Evolutionary conservation across 768 basidiomycete genomes (phyloP), one percentile per base, ranked within the genome.

Genomic region (Pholiota molesta): DNA sequence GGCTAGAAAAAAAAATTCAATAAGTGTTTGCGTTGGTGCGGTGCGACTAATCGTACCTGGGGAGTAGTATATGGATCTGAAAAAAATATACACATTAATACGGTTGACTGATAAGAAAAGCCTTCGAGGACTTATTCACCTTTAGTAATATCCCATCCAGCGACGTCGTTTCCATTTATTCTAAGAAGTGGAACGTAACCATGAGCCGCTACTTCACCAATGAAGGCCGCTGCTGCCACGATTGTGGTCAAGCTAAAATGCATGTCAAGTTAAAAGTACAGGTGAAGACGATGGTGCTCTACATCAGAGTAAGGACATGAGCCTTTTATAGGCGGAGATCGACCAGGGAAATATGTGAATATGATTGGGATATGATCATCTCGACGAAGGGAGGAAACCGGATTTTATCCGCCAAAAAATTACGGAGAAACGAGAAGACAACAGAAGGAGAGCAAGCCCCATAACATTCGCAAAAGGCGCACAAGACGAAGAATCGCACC

Each of bases 101-200:
- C 40, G 42, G 37, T 11, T 17, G 56, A 35, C 37, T 33, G n/a
- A n/a, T n/a, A 33, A 40, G n/a, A 45, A 55, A 2, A 23, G 53
- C 33, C 49, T 14, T 13, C 5, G 19, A 49, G 7, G 6, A 29
- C 13, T 9, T 16, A 26, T 49, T 49, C 28, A 71, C 75, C 74
- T 62, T 65, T 76, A 45, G 29, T 68, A 16, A 76, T 66, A 52
- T 78, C 71, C 75, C 77, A 78, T n/a, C 76, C 76, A 9, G 70
- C 65, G 54, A 77, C 69, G 44, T 66, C 68, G 58, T 74, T 65
- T 7, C 71, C 70, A 45, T 72, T 72, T 23, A 77, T 77, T 60
- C 67, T 71, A 37, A 77, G 66, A 23, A 64, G 69, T 10, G 76
- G 75, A 9, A 77, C 75, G 52, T 76, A 77, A 6, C 76, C 76